Percentiles rank a stretch among this genome's conserved stretches.
Conservation (phyloP, 225 moss, liverwort and hornwort species). For the Bryum argenteum region DNA sequence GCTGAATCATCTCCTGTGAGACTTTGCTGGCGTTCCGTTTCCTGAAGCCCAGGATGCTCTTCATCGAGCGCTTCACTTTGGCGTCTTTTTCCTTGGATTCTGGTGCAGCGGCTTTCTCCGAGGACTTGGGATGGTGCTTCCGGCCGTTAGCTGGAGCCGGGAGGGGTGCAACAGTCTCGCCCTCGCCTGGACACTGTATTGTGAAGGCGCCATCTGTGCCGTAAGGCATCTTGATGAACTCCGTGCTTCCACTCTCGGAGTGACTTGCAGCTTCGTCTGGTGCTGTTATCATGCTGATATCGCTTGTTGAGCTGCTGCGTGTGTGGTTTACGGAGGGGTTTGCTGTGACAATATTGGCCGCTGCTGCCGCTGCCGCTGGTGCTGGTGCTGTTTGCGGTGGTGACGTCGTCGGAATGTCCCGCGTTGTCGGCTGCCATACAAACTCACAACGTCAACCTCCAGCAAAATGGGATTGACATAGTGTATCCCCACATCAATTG, state of each 20-base stretch:
- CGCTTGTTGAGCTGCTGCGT: constrained; percentile 44
- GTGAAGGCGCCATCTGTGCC: constrained; percentile 44
- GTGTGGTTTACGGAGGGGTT: constrained; percentile 23
- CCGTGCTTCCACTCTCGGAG: constrained; percentile 32
- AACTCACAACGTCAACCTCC: not conserved
- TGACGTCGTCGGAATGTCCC: constrained; percentile 43
- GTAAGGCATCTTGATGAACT: constrained; percentile 55
- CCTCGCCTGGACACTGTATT: constrained; percentile 43
- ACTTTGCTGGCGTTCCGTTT: constrained; percentile 33
- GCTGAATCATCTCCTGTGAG: constrained; percentile 17
- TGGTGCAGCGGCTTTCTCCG: constrained; percentile 25
- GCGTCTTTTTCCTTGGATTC: constrained; percentile 34
- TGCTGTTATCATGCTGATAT: constrained; percentile 9
- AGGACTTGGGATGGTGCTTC: not conserved
- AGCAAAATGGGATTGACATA: not conserved
- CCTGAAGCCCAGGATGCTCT: constrained; percentile 25
- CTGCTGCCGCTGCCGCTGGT: not conserved
- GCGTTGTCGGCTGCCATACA: constrained; percentile 46
- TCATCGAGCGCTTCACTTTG: constrained; percentile 40
- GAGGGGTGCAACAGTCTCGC: constrained; percentile 9
- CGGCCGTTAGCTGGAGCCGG: not conserved
- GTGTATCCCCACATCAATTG: not conserved
- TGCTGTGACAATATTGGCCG: constrained; percentile 6
- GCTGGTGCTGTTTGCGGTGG: constrained; percentile 24
- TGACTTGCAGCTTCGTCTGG: constrained; percentile 9